Percentiles rank a stretch among this genome's conserved stretches.
These are phyloP conservation scores for Bryum argenteum DNA, from an alignment of 225 moss, liverwort and hornwort species.

Conservation along the genomic window DNA sequence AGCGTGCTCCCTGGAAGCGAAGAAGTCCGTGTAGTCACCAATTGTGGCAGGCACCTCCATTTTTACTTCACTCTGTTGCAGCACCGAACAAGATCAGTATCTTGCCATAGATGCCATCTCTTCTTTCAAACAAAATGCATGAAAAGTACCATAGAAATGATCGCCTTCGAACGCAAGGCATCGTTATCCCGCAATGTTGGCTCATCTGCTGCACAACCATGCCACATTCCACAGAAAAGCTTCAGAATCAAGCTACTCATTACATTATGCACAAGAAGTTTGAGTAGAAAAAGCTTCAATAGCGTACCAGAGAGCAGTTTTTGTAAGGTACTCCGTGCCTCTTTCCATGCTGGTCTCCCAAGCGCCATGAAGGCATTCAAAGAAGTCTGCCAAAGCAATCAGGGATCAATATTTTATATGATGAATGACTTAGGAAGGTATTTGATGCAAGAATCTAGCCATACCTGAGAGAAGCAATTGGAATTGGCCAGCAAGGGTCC, in stretches of 20 bases:
- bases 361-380: constrained; percentile 90
- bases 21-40: constrained; percentile 96
- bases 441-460: not conserved
- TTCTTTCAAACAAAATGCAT: not conserved
- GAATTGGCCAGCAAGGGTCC: constrained; percentile 61
- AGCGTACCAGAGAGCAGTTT: constrained; percentile 76
- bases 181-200: constrained; percentile 69
- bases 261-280: too few species aligned
- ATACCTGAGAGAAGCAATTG: constrained; percentile 61
- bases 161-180: constrained; percentile 63
- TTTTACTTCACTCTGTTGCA: constrained; percentile 75
- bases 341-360: constrained; percentile 89
- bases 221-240: not conserved
- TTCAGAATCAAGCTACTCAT: too few species aligned
- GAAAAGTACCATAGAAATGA: constrained; percentile 68
- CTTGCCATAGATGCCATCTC: not conserved
- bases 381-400: constrained; percentile 50
- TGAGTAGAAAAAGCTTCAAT: not conserved
- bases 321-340: constrained; percentile 75
- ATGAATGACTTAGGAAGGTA: not conserved
- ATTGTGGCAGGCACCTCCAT: constrained; percentile 93
- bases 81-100: constrained; percentile 22
- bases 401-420: not conserved
- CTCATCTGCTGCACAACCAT: constrained; percentile 62
- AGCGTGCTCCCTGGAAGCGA: constrained; percentile 88